Conservation (phyloP, 495 filamentous ascomycete genomes). For the Darksidea phi region DNA sequence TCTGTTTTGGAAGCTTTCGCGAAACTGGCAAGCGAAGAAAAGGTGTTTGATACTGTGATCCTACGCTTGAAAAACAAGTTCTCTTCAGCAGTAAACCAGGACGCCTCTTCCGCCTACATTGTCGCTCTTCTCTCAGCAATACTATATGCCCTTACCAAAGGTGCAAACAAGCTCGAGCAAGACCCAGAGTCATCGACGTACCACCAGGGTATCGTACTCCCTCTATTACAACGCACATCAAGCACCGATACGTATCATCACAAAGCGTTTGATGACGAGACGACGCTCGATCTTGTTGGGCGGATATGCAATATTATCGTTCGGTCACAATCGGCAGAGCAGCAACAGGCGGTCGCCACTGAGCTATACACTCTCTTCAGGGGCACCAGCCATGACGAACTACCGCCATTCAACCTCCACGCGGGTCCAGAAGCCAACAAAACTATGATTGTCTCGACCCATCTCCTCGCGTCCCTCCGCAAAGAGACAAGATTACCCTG, state of each 20-base stretch:
- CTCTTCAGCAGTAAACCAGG: slow-evolving; percentile 57
- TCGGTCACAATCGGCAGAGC: slow-evolving; percentile 51
- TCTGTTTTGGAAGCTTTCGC: slow-evolving; percentile 65
- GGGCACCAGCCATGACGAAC: slow-evolving; percentile 12
- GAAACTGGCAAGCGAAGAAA: slow-evolving; percentile 62
- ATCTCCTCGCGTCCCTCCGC: slow-evolving; percentile 59
- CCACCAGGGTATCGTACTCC: slow-evolving; percentile 60
- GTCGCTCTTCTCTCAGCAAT: slow-evolving; percentile 62
- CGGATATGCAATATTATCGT: slow-evolving; percentile 62
- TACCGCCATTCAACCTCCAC: slow-evolving; percentile 27
- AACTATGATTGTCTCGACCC: slow-evolving; percentile 59
- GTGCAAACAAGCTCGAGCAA: slow-evolving; percentile 47
- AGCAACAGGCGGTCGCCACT: slow-evolving; percentile 55
- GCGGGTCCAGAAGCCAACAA: slow-evolving; percentile 7
- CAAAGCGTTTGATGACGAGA: slow-evolving; percentile 52
- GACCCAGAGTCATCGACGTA: slow-evolving; percentile 56
- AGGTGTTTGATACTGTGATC: slow-evolving; percentile 68
- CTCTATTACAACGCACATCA: slow-evolving; percentile 31
- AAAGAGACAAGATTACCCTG: slow-evolving; percentile 43
- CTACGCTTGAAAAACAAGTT: slow-evolving; percentile 66
- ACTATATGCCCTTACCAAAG: slow-evolving; percentile 62
- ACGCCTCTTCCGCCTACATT: slow-evolving; percentile 56
- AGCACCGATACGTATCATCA: slow-evolving; percentile 22
- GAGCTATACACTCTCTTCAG: slow-evolving; percentile 60
- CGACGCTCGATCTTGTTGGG: slow-evolving; percentile 58